These are phyloP conservation scores for Suhomyces sp. DNA, from an alignment of 805 yeast genomes.

Conservation along the genomic window DNA sequence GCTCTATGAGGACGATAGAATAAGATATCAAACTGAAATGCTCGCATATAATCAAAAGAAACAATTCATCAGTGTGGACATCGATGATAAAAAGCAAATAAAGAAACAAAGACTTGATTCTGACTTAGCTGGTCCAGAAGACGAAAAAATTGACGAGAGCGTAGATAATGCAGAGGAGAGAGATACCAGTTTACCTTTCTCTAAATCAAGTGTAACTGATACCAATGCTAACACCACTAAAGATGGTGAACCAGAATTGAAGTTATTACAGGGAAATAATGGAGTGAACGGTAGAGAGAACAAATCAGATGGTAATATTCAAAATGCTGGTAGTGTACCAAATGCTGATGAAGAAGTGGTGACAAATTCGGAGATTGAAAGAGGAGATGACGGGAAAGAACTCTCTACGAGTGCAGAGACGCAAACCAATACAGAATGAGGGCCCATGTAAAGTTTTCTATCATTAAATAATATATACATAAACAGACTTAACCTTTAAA, in stretches of 20 bases:
- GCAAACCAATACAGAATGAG: neutral
- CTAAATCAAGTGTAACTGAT: neutral
- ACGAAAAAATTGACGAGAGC: slow-evolving; percentile 6
- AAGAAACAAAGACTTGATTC: slow-evolving; percentile 9
- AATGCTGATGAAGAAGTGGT: neutral
- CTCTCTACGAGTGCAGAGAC: neutral
- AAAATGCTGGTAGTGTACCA: neutral
- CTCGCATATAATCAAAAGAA: slow-evolving; percentile 43
- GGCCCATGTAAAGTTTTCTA: neutral
- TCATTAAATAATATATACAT: neutral
- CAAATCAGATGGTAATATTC: neutral
- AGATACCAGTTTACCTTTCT: neutral
- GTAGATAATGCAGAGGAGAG: neutral
- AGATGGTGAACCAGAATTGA: neutral
- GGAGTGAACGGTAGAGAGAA: neutral
- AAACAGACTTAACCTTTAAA: neutral
- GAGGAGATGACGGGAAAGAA: neutral
- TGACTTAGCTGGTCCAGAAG: slow-evolving; percentile 5
- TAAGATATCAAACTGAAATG: slow-evolving; percentile 73
- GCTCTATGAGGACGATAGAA: slow-evolving; percentile 73
- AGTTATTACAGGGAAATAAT: neutral
- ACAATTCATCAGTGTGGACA: slow-evolving; percentile 8
- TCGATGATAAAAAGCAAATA: slow-evolving; percentile 1
- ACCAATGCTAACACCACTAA: neutral
- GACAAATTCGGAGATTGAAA: neutral